Evolutionary conservation across 805 yeast species (phyloP), one percentile per base, ranked within the genome.

Genomic region (Candida succiphila): DNA sequence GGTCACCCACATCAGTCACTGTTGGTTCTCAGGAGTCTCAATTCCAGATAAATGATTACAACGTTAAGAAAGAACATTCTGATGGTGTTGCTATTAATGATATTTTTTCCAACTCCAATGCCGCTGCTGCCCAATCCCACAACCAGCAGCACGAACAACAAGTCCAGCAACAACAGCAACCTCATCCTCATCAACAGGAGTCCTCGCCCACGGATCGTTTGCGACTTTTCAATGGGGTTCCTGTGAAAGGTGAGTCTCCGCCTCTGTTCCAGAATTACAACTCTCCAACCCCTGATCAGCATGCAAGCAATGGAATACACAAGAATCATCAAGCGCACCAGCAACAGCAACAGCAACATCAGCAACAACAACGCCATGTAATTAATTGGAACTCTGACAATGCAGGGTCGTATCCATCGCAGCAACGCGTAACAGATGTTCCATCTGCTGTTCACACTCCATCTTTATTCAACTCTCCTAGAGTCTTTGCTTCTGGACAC

Each of bases 41-140:
- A n/a, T n/a, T n/a, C n/a, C n/a, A n/a, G n/a, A n/a, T n/a, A n/a
- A n/a, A n/a, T n/a, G n/a, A n/a, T n/a, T n/a, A n/a, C n/a, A n/a
- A n/a, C n/a, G n/a, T n/a, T n/a, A 30, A 23, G 20, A 34, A 32
- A 18, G 49, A 47, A 23, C n/a, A n/a, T n/a, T n/a, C n/a, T n/a
- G 44, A 44, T 14, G 51, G 48, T 25, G 41, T 38, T 16, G 59
- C 60, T 3, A 41, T 56, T 25, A 55, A 56, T 38, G 61, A 56
- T 42, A 54, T 56, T 3, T 56, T 56, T 32, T 46, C 54, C 43
- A 7, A 27, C 30, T 21, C 17, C 30, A 29, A 8, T 17, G n/a
- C 17, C 21, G 18, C 20, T 29, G 23, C 12, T 31, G 18, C 20
- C 35, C 20, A 21, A 7, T 21, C 10, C 23, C 23, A 21, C 23